These are phyloP conservation scores for Russula emetica DNA, from an alignment of 768 basidiomycete species.

Conservation along the genomic window DNA sequence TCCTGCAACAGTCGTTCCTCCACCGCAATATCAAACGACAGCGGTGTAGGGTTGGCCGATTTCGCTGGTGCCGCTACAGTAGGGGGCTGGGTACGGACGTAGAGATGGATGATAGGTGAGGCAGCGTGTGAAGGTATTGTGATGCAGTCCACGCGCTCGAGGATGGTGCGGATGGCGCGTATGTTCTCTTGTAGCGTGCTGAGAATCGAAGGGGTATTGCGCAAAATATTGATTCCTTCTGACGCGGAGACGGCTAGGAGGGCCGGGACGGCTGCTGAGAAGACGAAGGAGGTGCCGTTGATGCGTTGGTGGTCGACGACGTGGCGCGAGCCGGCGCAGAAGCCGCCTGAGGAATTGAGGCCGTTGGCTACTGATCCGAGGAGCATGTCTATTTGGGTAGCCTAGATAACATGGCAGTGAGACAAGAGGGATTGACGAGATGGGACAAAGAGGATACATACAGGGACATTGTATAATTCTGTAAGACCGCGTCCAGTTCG, in stretches of 20 bases:
- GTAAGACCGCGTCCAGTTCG: constrained; percentile 92
- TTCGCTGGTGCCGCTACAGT: constrained; percentile 25
- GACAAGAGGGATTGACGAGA: neutral
- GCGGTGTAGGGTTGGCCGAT: constrained; percentile 33
- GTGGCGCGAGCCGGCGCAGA: constrained; percentile 83
- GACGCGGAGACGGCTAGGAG: constrained; percentile 81
- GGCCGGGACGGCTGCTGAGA: constrained; percentile 91
- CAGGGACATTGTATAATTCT: constrained; percentile 90
- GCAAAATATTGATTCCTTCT: too few species aligned
- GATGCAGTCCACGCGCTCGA: constrained; percentile 82
- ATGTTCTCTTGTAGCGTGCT: constrained; percentile 76
- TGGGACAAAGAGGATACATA: constrained; percentile 37
- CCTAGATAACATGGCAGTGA: constrained; percentile 1
- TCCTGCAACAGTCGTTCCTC: constrained; percentile 88
- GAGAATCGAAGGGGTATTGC: constrained; percentile 35
- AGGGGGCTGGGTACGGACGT: constrained; percentile 41
- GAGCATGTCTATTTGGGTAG: constrained; percentile 84
- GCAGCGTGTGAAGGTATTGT: constrained; percentile 80
- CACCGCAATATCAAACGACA: constrained; percentile 48
- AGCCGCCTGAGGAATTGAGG: constrained; percentile 82
- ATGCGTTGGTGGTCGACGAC: constrained; percentile 95
- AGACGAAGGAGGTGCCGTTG: constrained; percentile 93
- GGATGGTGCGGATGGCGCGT: constrained; percentile 66
- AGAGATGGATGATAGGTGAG: constrained; percentile 86
- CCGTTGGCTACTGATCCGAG: constrained; percentile 84